Evolutionary conservation across 2,329 filamentous ascomycete species (phyloP).

Genomic region (Aspergillus brunneoviolaceus): DNA sequence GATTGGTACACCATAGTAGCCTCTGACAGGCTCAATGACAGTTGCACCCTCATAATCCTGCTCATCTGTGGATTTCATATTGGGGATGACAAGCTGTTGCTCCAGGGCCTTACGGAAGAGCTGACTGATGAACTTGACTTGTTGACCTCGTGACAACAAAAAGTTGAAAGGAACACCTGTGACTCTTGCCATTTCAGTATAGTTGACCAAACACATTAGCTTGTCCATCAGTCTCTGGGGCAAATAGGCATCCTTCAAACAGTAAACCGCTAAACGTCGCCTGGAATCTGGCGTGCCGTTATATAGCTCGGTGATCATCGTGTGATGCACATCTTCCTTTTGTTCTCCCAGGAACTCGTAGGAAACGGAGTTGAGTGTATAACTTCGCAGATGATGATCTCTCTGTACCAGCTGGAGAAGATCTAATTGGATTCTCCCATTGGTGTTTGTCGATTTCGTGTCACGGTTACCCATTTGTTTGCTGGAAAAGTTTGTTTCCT

Average conservation of each 20-base stretch:
- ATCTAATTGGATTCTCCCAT: conserved; percentile 89
- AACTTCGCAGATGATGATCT: conserved; percentile 92
- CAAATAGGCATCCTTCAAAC: conserved; percentile 94
- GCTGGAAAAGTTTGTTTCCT: conserved; percentile 84
- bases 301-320: conserved; percentile 98
- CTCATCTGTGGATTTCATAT: conserved; percentile 70
- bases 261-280: conserved; percentile 89
- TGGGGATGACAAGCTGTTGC: conserved; percentile 91
- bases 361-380: conserved; percentile 94
- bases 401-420: conserved; percentile 91
- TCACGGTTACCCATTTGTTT: conserved; percentile 98
- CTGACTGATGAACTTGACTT: conserved; percentile 97
- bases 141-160: conserved; percentile 85
- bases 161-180: conserved; percentile 98
- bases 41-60: conserved; percentile 98
- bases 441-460: conserved; percentile 90
- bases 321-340: conserved; percentile 98
- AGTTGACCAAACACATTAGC: conserved; percentile 96
- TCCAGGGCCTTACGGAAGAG: conserved; percentile 92
- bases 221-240: conserved; percentile 96
- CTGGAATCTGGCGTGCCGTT: conserved; percentile 94
- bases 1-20: conserved; percentile 92
- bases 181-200: conserved; percentile 99
- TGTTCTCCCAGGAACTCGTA: conserved; percentile 95
- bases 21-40: conserved; percentile 90